Evolutionary conservation across 495 filamentous ascomycete genomes (phyloP).

Genomic region (Trypethelium eluteriae): DNA sequence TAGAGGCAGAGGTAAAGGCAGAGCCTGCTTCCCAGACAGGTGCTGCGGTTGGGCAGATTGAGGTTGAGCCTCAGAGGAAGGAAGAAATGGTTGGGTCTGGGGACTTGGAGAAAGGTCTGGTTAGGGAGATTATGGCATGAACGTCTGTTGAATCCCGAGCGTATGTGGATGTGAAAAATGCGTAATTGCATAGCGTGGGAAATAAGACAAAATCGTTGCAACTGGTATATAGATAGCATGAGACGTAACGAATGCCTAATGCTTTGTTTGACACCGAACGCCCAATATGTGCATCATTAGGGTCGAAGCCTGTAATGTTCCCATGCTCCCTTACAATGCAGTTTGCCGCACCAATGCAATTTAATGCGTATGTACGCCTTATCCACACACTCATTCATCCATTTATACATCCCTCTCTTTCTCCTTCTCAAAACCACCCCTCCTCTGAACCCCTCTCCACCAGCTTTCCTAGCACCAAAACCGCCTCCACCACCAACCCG

Average conservation of each 20-base stretch:
- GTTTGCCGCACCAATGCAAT: no score
- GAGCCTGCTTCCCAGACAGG: conserved; percentile 22
- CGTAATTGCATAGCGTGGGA: background rate
- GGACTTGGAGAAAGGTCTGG: conserved; percentile 16
- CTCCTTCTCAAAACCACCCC: conserved; percentile 19
- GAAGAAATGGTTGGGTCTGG: background rate
- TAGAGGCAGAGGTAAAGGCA: conserved; percentile 21
- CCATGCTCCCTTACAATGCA: no score
- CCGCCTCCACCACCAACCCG: conserved; percentile 21
- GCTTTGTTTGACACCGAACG: background rate
- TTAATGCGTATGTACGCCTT: no score
- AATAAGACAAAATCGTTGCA: background rate
- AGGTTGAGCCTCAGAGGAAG: conserved; percentile 4
- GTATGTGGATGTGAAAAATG: background rate
- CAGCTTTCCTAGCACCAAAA: conserved; percentile 25
- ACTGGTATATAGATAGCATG: background rate
- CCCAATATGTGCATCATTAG: no score
- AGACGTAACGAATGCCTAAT: background rate
- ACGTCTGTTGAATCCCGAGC: background rate
- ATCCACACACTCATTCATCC: no score
- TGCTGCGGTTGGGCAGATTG: conserved; percentile 20
- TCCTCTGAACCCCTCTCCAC: conserved; percentile 19
- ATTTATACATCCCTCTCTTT: background rate
- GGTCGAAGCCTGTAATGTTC: no score
- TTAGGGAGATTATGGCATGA: background rate